A percentile compares a stretch with the other conserved stretches of the same genome.
Evolutionary conservation across 371 early-diverging fungal species (phyloP).

Genomic region (Mortierella sp.): DNA sequence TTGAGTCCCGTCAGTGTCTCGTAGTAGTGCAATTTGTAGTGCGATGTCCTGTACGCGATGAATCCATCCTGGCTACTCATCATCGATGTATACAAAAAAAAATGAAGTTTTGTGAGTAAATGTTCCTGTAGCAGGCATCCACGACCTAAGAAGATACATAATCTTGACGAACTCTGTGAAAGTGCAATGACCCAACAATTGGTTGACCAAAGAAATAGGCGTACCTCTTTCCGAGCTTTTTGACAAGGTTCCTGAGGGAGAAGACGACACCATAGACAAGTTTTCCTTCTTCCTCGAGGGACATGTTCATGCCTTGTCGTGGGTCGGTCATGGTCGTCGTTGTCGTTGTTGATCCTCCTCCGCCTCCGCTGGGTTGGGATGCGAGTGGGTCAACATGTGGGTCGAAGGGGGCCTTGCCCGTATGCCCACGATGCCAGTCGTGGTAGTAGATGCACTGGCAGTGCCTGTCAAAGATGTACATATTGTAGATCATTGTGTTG

Average conservation of each 20-base stretch:
- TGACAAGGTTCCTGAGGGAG: conserved; percentile 89
- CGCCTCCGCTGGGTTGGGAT: conserved; percentile 51
- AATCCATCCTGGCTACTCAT: conserved; percentile 77
- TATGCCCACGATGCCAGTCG: conserved; percentile 74
- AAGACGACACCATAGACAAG: conserved; percentile 94
- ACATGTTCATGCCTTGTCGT: conserved; percentile 68
- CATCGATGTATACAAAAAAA: not conserved
- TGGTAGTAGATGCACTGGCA: conserved; percentile 91
- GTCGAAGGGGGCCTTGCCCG: conserved; percentile 56
- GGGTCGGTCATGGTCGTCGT: conserved; percentile 59
- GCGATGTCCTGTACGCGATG: conserved; percentile 83
- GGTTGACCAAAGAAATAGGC: not conserved
- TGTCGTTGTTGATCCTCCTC: conserved; percentile 53
- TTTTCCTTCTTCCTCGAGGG: conserved; percentile 92
- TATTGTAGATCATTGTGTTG: conserved; percentile 79
- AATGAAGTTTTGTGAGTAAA: not conserved
- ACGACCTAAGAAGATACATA: not conserved
- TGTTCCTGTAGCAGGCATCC: not conserved
- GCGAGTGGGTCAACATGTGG: conserved; percentile 43
- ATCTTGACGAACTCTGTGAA: too few relatives aligned
- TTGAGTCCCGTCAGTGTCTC: conserved; percentile 90
- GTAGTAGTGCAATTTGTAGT: conserved; percentile 92
- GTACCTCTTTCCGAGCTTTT: conserved; percentile 72
- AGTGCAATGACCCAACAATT: too few relatives aligned
- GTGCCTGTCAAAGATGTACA: conserved; percentile 95